Base-by-base conservation (phyloP, 2,329 filamentous ascomycete genomes). In the Delphinella strobiligena region DNA sequence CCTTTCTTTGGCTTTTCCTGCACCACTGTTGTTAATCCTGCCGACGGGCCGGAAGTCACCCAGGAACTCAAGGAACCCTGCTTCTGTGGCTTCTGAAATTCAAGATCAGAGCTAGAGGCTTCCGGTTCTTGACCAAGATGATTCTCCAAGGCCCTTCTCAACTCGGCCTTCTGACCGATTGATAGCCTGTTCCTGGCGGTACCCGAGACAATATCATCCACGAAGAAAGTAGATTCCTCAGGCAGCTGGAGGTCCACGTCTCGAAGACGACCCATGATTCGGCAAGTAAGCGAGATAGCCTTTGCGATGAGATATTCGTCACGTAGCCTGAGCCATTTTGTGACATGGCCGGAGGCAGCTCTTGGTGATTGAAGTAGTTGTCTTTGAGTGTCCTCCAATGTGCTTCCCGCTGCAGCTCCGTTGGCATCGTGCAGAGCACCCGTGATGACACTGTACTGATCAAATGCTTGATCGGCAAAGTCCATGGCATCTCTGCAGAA, bases 401-500 rank as follows among this genome's bases (percentile, higher is more conserved):
- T 45, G 34, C 53, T 53, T 16, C 54, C 56, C 18, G 53, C 52
- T 19, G 55, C 49, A 11, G 43, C 48, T 14, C 51, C 54, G 45
- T 60, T 60, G 17, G 63, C 61, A 37, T 64, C 63, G 30, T 63
- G 63, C 41, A 87, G 59, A 10, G 83, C 82, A 34, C 80, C 82
- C 2, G 84, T 76, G 46, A 98, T 78, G 43, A 95, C 73, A 37
- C 78, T 80, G 56, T 93, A 91, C 50, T 94, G 80, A 31, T 84
- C 79, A 54, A 96, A 83, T 2, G 94, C 71, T 27, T 75, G 72
- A 53, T 93, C 84, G 1, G 89, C 88, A 54, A 94, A 83, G 51
- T 96, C 86, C 75, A 98, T 98, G 11, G 84, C 83, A 54, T 94
- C 86, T 48, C 91, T 80, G 55, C 88, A 95, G 53, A 96, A 95